Percentiles rank a stretch among this genome's conserved stretches.
phyloP scores from a whole-genome alignment of 2,329 filamentous ascomycete genomes.

The Neonectria hederae region DNA sequence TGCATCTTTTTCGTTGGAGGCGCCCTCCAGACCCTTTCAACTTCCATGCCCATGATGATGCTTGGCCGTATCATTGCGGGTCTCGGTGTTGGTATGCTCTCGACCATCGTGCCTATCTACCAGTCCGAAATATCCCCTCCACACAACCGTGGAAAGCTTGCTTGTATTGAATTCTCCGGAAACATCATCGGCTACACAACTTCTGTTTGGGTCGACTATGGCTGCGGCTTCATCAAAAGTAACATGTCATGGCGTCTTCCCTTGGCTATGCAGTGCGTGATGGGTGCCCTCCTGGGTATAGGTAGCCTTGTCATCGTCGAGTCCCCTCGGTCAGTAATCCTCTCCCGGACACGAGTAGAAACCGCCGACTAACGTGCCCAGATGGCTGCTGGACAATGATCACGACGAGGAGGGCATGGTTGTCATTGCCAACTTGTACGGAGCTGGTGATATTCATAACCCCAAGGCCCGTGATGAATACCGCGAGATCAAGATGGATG shows the following conservation, averaged over 20 bases:
- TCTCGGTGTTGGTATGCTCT: slow-evolving; percentile 86
- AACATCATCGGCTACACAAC: slow-evolving; percentile 97
- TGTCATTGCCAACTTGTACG: slow-evolving; percentile 97
- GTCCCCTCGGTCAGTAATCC: slow-evolving; percentile 79
- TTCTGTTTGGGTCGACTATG: slow-evolving; percentile 99
- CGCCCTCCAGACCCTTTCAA: slow-evolving; percentile 83
- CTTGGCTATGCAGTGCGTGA: slow-evolving; percentile 90
- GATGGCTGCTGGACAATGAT: slow-evolving; percentile 97
- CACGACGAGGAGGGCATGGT: slow-evolving; percentile 98
- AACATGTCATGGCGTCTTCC: slow-evolving; percentile 92
- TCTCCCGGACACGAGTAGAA: slow-evolving; percentile 12
- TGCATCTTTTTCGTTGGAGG: slow-evolving; percentile 88
- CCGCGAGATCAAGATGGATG: slow-evolving; percentile 98
- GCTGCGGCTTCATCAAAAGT: slow-evolving; percentile 87
- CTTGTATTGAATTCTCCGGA: slow-evolving; percentile 97
- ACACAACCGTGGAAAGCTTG: slow-evolving; percentile 93
- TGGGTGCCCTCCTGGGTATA: slow-evolving; percentile 85
- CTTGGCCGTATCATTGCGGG: slow-evolving; percentile 84
- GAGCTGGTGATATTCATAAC: slow-evolving; percentile 94
- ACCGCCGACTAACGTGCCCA: slow-evolving; percentile 51
- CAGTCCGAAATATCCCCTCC: slow-evolving; percentile 96
- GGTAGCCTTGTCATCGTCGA: slow-evolving; percentile 96
- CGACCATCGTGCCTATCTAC: slow-evolving; percentile 92
- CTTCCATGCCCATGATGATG: slow-evolving; percentile 90
- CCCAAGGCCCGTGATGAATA: slow-evolving; percentile 93